Conservation (phyloP, 371 early-diverging fungal species). For the Mucor plumbeus region DNA sequence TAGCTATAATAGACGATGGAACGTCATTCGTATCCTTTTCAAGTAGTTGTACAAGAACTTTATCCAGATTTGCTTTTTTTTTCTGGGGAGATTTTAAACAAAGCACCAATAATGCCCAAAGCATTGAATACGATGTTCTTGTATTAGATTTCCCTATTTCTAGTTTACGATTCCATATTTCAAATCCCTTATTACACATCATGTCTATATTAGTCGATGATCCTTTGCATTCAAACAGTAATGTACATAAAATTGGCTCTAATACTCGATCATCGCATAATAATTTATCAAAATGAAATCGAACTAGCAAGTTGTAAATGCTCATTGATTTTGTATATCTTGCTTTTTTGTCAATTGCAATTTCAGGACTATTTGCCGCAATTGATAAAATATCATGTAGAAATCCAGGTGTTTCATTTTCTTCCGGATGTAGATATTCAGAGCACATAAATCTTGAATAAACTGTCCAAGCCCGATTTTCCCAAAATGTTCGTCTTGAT, state of each 20-base stretch:
- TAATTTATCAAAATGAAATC: conserved; percentile 29
- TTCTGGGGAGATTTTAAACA: conserved; percentile 32
- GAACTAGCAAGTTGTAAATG: conserved; percentile 32
- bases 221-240: conserved; percentile 39
- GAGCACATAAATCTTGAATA: conserved; percentile 51
- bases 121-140: conserved; percentile 22
- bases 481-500: conserved; percentile 39
- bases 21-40: conserved; percentile 2
- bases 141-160: not conserved
- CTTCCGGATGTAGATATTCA: conserved; percentile 38
- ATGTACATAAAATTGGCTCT: conserved; percentile 38
- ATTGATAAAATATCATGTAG: conserved; percentile 40
- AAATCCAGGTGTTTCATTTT: conserved; percentile 41
- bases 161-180: conserved; percentile 35
- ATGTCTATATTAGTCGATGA: conserved; percentile 22
- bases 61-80: conserved; percentile 26
- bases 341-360: conserved; percentile 14
- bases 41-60: conserved; percentile 14
- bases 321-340: conserved; percentile 40
- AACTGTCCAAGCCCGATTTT: conserved; percentile 41
- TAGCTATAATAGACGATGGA: conserved; percentile 38
- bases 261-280: conserved; percentile 41
- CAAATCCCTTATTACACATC: conserved; percentile 35
- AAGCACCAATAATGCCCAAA: conserved; percentile 40
- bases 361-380: conserved; percentile 37